phyloP scores from a whole-genome alignment of 768 basidiomycete genomes.

The Tricholoma bakamatsutake region DNA sequence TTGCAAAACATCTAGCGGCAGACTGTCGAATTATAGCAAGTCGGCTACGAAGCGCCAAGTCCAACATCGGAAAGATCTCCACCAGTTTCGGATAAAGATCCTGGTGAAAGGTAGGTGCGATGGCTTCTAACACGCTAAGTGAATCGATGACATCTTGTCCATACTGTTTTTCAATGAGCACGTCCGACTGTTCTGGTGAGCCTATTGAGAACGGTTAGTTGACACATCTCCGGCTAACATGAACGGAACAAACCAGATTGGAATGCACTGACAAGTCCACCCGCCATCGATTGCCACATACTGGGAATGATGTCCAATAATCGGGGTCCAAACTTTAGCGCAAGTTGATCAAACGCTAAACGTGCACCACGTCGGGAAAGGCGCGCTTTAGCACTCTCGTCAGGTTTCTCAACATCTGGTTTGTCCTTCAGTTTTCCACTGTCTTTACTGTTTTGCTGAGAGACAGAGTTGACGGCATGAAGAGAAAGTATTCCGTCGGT shows the following conservation, averaged over 20 bases:
- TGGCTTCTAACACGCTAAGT: slow-evolving; percentile 81
- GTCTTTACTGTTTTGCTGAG: slow-evolving; percentile 25
- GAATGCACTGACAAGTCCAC: slow-evolving; percentile 66
- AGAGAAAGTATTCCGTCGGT: slow-evolving; percentile 78
- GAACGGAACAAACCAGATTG: slow-evolving; percentile 46
- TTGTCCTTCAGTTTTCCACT: slow-evolving; percentile 40
- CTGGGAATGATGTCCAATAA: slow-evolving; percentile 81
- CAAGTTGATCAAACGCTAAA: slow-evolving; percentile 75
- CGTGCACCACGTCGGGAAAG: slow-evolving; percentile 83
- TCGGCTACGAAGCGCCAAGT: slow-evolving; percentile 72
- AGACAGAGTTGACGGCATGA: slow-evolving; percentile 30
- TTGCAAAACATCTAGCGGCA: slow-evolving; percentile 82
- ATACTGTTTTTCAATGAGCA: slow-evolving; percentile 59
- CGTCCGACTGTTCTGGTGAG: slow-evolving; percentile 53
- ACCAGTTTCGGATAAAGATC: slow-evolving; percentile 63
- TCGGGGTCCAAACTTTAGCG: slow-evolving; percentile 63
- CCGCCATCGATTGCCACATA: slow-evolving; percentile 92
- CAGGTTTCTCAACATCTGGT: slow-evolving; percentile 34
- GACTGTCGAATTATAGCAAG: slow-evolving; percentile 89
- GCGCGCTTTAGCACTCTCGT: slow-evolving; percentile 57
- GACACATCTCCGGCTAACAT: background rate
- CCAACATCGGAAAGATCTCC: slow-evolving; percentile 71
- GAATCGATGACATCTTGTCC: slow-evolving; percentile 93
- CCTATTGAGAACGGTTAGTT: slow-evolving; percentile 28
- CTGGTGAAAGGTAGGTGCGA: slow-evolving; percentile 69